A percentile compares a stretch with the other conserved stretches of the same genome.
These are phyloP conservation scores for Phytopythium vexans DNA, from an alignment of 352 stramenopile genomes.

Conservation along the genomic window DNA sequence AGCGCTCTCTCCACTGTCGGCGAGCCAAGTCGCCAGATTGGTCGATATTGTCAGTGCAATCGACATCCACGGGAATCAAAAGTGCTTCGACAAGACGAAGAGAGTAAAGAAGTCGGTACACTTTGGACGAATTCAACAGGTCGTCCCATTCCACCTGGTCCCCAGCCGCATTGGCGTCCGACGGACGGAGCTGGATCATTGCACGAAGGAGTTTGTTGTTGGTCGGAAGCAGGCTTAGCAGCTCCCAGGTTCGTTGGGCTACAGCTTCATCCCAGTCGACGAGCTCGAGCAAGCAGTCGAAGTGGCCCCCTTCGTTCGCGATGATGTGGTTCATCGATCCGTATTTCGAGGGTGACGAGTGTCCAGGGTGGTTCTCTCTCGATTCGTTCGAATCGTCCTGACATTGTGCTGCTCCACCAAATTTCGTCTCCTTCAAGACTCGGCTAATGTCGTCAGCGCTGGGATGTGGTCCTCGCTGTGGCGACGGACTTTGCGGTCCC, in stretches of 20 bases:
- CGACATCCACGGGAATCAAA: conserved; percentile 33
- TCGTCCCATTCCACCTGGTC: conserved; percentile 34
- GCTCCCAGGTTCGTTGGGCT: conserved; percentile 64
- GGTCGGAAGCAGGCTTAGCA: conserved; percentile 67
- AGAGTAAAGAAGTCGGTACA: conserved; percentile 61
- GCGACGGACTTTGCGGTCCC: conserved; percentile 31
- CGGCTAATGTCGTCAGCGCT: conserved; percentile 20
- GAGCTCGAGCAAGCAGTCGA: conserved; percentile 56
- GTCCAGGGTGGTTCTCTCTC: not conserved
- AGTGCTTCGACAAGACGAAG: conserved; percentile 70
- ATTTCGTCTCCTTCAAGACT: not conserved
- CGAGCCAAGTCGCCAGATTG: conserved; percentile 24
- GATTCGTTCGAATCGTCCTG: conserved; percentile 2
- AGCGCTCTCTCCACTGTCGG: conserved; percentile 76
- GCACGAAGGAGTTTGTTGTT: conserved; percentile 57
- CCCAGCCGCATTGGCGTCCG: conserved; percentile 6
- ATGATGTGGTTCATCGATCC: conserved; percentile 49
- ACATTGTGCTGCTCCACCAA: not conserved
- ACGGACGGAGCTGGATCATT: conserved; percentile 57
- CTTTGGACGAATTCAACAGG: conserved; percentile 40
- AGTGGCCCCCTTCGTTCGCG: conserved; percentile 52
- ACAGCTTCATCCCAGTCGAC: conserved; percentile 48
- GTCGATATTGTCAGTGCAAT: not conserved
- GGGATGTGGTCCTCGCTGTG: conserved; percentile 47
- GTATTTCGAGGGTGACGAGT: conserved; percentile 8